Conservation (phyloP, 495 filamentous ascomycete species). For the Podospora anserina region DNA sequence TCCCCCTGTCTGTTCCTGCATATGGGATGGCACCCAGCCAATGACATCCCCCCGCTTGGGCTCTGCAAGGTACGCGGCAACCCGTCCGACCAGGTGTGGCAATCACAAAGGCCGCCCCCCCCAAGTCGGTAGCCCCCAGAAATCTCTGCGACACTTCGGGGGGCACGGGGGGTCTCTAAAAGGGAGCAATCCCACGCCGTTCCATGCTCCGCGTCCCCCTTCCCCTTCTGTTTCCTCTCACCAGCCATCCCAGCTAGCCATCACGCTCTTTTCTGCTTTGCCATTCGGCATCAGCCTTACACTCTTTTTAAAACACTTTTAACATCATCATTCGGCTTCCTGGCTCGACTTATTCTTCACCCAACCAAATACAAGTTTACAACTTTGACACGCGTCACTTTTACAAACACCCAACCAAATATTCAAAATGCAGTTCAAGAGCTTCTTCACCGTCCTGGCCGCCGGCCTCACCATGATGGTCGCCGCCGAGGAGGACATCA, state of each 20-base stretch:
- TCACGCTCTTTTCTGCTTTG: conserved; percentile 34
- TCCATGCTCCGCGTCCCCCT: conserved; percentile 21
- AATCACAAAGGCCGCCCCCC: neutral
- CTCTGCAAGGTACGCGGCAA: conserved; percentile 24
- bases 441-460: conserved; percentile 35
- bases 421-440: conserved; percentile 41
- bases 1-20: conserved; percentile 17
- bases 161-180: conserved; percentile 21
- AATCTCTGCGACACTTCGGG: conserved; percentile 2
- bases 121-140: conserved; percentile 6
- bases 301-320: conserved; percentile 27
- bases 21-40: conserved; percentile 9
- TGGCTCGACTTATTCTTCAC: conserved; percentile 9
- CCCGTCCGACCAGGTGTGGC: conserved; percentile 15
- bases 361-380: neutral
- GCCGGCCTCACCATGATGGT: conserved; percentile 30
- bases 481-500: conserved; percentile 26
- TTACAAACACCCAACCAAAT: conserved; percentile 7
- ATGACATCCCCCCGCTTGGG: conserved; percentile 4
- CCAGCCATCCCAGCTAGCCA: conserved; percentile 27
- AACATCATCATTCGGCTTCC: conserved; percentile 12
- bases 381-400: neutral
- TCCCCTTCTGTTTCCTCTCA: conserved; percentile 20
- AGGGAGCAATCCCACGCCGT: conserved; percentile 24
- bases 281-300: conserved; percentile 35